These are phyloP conservation scores for Cercospora zeae-maydis DNA, from an alignment of 2,329 filamentous ascomycete species.

Conservation along the genomic window DNA sequence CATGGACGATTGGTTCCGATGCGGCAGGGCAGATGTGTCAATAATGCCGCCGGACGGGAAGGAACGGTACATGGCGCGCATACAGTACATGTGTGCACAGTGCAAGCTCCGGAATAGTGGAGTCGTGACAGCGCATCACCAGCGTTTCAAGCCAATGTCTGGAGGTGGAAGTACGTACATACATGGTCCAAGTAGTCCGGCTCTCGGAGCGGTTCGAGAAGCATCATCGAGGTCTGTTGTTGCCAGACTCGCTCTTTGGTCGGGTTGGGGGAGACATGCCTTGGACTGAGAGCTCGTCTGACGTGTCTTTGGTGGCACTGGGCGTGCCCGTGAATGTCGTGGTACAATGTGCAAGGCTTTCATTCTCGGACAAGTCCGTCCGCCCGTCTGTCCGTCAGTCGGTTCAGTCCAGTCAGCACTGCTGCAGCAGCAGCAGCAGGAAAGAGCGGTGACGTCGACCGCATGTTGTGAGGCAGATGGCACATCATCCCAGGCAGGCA, in stretches of 20 bases:
- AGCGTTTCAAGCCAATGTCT: not conserved
- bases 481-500: not conserved
- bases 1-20: not conserved
- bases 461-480: not conserved
- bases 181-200: not conserved
- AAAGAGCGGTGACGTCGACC: conserved; percentile 2
- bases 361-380: too few species aligned
- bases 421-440: not conserved
- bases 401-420: not conserved
- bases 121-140: conserved; percentile 6
- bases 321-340: conserved; percentile 1
- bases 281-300: too few species aligned
- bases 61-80: too few species aligned
- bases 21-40: not conserved
- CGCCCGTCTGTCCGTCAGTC: too few species aligned
- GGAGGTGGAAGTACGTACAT: not conserved
- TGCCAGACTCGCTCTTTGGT: too few species aligned
- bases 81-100: not conserved
- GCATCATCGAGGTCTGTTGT: not conserved
- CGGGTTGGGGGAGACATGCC: too few species aligned
- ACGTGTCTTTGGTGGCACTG: conserved; percentile 8
- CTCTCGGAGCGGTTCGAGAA: conserved; percentile 4
- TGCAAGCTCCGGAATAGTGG: not conserved
- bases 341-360: not conserved
- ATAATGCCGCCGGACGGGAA: too few species aligned